These are phyloP conservation scores for Stephanocyclus meneghinianus DNA, from an alignment of 352 stramenopile species.

Conservation along the genomic window DNA sequence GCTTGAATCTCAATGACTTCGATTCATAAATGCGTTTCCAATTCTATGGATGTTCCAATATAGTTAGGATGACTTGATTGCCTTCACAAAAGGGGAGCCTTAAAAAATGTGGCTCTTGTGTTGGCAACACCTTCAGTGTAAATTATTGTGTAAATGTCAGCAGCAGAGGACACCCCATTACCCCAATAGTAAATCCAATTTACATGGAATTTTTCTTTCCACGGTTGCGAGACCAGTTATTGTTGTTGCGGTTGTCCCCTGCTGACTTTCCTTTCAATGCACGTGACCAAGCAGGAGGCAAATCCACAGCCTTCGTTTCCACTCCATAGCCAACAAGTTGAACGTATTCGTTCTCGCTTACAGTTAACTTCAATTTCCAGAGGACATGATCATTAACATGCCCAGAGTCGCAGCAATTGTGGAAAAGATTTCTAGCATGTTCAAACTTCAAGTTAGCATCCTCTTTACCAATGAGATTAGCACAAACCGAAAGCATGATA, in stretches of 20 bases:
- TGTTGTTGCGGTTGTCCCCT: conserved; percentile 52
- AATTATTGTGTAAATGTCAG: conserved; percentile 33
- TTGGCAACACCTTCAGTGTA: conserved; percentile 24
- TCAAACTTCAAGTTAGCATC: conserved; percentile 55
- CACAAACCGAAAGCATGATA: conserved; percentile 79
- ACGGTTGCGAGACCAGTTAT: conserved; percentile 50
- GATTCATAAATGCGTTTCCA: conserved; percentile 50
- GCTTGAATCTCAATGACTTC: conserved; percentile 47
- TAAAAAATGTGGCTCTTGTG: conserved; percentile 9
- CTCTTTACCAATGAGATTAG: conserved; percentile 76
- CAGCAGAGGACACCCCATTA: conserved; percentile 25
- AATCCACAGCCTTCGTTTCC: conserved; percentile 53
- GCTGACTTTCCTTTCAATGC: conserved; percentile 44
- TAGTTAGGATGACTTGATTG: conserved; percentile 33
- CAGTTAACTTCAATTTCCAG: conserved; percentile 72
- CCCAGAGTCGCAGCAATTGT: conserved; percentile 70
- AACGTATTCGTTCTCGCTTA: conserved; percentile 75
- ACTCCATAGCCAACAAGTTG: conserved; percentile 60
- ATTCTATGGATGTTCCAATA: conserved; percentile 52
- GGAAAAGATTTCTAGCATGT: conserved; percentile 68
- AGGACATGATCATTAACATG: conserved; percentile 82
- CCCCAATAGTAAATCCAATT: conserved; percentile 8
- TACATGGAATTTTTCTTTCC: conserved; percentile 40
- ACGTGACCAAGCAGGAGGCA: conserved; percentile 64
- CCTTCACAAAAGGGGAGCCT: not conserved